Evolutionary conservation across 1,284 basidiomycete species (phyloP).

Genomic region (Ceratobasidium sp.): DNA sequence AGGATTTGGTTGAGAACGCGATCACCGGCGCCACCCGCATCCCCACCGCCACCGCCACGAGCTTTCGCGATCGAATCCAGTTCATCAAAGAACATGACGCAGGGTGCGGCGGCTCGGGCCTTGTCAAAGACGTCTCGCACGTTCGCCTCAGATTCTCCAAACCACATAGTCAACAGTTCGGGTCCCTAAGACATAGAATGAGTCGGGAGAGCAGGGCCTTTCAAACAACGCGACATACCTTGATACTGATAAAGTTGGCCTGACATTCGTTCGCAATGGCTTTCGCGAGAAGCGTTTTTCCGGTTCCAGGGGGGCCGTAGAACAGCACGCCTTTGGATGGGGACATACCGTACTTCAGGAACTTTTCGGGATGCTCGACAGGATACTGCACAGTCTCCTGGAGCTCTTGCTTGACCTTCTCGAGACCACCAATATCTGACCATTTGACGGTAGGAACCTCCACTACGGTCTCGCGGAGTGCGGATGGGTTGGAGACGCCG

Average conservation of each 20-base stretch:
- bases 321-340: constrained; percentile 99
- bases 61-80: constrained; percentile 98
- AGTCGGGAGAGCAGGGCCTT: not conserved
- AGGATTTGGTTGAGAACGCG: constrained; percentile 97
- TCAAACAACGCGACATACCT: constrained; percentile 62
- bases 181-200: constrained; percentile 75
- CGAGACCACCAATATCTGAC: constrained; percentile 99
- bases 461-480: constrained; percentile 95
- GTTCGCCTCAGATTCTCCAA: constrained; percentile 99
- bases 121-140: constrained; percentile 99
- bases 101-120: constrained; percentile 97
- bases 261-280: constrained; percentile 99
- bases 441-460: constrained; percentile 97
- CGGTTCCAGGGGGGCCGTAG: constrained; percentile 97
- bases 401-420: constrained; percentile 99
- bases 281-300: constrained; percentile 96
- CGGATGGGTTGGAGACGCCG: constrained; percentile 95
- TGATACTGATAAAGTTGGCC: constrained; percentile 98
- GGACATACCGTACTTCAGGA: constrained; percentile 99
- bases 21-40: constrained; percentile 95
- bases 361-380: constrained; percentile 99
- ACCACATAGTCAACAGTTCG: constrained; percentile 99
- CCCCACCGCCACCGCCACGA: constrained; percentile 84
- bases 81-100: constrained; percentile 99
- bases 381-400: constrained; percentile 99